Evolutionary conservation across 306 rosid species (phyloP).

Genomic region (Geum urbanum): DNA sequence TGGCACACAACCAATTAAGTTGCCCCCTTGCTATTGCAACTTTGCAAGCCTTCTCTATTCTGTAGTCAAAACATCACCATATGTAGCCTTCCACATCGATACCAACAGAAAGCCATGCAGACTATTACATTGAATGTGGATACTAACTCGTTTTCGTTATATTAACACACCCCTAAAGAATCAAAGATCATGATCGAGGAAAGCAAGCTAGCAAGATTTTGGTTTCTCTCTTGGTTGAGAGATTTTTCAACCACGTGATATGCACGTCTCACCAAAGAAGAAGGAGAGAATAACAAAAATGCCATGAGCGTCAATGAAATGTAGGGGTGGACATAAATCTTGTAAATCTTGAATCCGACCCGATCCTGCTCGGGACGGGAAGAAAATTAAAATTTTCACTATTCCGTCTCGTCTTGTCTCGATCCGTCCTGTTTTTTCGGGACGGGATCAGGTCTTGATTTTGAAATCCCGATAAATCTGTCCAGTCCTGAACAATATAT

Average conservation of each 20-base stretch:
- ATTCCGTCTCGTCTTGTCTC: too few relatives aligned
- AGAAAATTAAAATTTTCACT: too few relatives aligned
- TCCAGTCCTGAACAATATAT: too few relatives aligned
- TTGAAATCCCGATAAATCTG: too few relatives aligned
- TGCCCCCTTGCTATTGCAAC: background rate
- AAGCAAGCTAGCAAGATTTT: background rate
- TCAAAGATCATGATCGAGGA: background rate
- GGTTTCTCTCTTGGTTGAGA: background rate
- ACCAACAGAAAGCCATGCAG: too few relatives aligned
- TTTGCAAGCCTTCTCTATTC: background rate
- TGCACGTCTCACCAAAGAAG: slow-evolving; percentile 7
- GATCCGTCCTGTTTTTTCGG: too few relatives aligned
- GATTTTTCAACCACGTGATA: slow-evolving; percentile 2
- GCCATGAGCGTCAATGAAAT: slow-evolving; percentile 5
- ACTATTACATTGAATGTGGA: too few relatives aligned
- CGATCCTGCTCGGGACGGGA: too few relatives aligned
- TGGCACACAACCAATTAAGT: background rate
- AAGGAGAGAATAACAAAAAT: slow-evolving; percentile 5
- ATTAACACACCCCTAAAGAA: background rate
- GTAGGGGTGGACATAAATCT: too few relatives aligned
- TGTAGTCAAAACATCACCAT: slow-evolving; percentile 1
- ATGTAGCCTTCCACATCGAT: background rate
- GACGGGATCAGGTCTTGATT: too few relatives aligned
- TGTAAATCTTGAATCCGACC: too few relatives aligned
- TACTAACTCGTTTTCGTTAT: background rate